Evolutionary conservation across 2,329 filamentous ascomycete genomes (phyloP).

Genomic region (Fusarium sulawesiense): DNA sequence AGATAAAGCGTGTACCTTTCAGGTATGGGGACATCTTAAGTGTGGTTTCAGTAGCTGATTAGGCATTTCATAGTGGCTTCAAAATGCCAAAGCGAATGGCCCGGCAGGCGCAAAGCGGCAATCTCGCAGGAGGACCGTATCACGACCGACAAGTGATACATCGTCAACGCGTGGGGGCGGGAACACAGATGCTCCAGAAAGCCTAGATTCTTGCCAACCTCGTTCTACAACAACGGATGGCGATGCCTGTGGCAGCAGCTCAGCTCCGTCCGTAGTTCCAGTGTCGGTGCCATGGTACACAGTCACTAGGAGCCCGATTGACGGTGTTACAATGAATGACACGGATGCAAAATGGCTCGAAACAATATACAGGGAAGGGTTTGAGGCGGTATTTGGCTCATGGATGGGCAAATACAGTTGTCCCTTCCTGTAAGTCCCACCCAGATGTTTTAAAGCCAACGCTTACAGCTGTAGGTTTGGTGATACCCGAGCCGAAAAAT

Average conservation of each 20-base stretch:
- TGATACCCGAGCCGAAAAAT: slow-evolving; percentile 44
- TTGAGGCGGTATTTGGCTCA: slow-evolving; percentile 56
- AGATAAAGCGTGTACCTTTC: slow-evolving; percentile 46
- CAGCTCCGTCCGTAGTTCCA: background rate
- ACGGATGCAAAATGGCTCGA: slow-evolving; percentile 43
- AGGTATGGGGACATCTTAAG: slow-evolving; percentile 27
- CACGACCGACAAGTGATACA: slow-evolving; percentile 25
- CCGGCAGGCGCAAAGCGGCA: slow-evolving; percentile 24
- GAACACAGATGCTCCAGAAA: background rate
- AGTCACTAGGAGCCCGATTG: background rate
- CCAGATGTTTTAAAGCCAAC: background rate
- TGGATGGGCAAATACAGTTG: slow-evolving; percentile 57
- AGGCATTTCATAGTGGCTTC: slow-evolving; percentile 41
- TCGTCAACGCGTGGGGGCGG: slow-evolving; percentile 13
- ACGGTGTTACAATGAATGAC: slow-evolving; percentile 2
- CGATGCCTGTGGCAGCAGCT: background rate
- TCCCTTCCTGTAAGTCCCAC: slow-evolving; percentile 53
- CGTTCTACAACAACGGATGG: background rate
- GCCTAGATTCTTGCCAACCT: background rate
- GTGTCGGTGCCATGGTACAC: background rate
- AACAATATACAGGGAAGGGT: slow-evolving; percentile 51
- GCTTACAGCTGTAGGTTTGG: slow-evolving; percentile 37
- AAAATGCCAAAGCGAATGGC: slow-evolving; percentile 33
- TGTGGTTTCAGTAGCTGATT: background rate
- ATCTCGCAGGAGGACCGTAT: slow-evolving; percentile 23